A percentile compares a stretch with the other conserved stretches of the same genome.
These are phyloP conservation scores for Morella rubra DNA, from an alignment of 306 rosid species.

Conservation along the genomic window DNA sequence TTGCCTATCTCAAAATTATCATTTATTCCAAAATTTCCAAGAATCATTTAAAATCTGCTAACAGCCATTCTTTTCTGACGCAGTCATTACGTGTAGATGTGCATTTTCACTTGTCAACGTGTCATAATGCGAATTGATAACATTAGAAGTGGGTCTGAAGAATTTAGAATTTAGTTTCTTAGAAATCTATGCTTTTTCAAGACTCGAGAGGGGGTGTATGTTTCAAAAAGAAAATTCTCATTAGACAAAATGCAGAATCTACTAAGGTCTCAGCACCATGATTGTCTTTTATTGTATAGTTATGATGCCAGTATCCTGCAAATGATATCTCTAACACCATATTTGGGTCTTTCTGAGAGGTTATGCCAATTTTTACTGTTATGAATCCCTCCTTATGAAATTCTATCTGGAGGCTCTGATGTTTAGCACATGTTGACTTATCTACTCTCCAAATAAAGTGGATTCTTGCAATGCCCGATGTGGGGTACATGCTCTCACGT, in stretches of 20 bases:
- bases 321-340: neutral
- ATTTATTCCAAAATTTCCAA: neutral
- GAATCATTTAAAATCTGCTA: neutral
- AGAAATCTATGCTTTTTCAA: neutral
- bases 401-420: neutral
- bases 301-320: neutral
- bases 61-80: neutral
- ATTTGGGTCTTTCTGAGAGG: neutral
- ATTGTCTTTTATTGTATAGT: neutral
- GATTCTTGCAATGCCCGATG: neutral
- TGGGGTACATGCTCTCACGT: neutral
- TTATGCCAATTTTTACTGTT: neutral
- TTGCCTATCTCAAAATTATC: neutral
- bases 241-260: slow-evolving; percentile 5
- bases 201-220: neutral
- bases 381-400: neutral
- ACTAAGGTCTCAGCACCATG: neutral
- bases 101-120: neutral
- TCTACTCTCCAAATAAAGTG: neutral
- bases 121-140: neutral
- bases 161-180: neutral
- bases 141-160: neutral
- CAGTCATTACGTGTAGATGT: neutral
- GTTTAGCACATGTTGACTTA: neutral
- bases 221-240: neutral